These are phyloP conservation scores for Tuber borchii DNA, from an alignment of 495 filamentous ascomycete species.

Conservation along the genomic window DNA sequence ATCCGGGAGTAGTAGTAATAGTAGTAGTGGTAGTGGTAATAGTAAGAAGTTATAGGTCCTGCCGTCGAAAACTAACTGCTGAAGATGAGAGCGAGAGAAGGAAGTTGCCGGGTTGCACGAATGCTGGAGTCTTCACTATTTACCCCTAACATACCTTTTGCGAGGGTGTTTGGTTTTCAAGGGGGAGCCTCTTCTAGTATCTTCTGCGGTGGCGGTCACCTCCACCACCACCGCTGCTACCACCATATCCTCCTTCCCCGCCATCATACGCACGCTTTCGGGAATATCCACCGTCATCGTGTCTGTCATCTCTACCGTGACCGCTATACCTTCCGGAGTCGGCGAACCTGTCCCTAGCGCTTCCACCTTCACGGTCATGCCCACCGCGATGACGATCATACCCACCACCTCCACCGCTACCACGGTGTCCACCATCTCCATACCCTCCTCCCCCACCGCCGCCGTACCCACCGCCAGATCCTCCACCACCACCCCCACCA, in stretches of 20 bases:
- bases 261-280: conserved; percentile 40
- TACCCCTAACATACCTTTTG: conserved; percentile 3
- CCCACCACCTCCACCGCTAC: conserved; percentile 40
- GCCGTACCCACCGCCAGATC: conserved; percentile 55
- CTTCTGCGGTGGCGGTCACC: conserved; percentile 41
- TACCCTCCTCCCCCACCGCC: conserved; percentile 46
- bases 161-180: conserved; percentile 2
- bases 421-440: conserved; percentile 54
- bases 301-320: conserved; percentile 32
- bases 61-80: not conserved
- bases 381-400: conserved; percentile 55
- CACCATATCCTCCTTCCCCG: conserved; percentile 37
- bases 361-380: conserved; percentile 48
- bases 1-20: not conserved
- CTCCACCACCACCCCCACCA: conserved; percentile 39
- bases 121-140: conserved; percentile 2
- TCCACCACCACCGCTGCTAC: conserved; percentile 4
- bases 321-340: conserved; percentile 30
- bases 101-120: not conserved
- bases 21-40: not conserved
- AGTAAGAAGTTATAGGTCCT: not conserved
- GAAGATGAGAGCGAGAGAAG: not conserved
- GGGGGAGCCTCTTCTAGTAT: conserved; percentile 30
- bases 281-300: conserved; percentile 30
- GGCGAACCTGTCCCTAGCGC: conserved; percentile 5